A percentile compares a stretch with the other conserved stretches of the same genome.
Conservation (phyloP, 345 rosid species). For the Combretum micranthum region DNA sequence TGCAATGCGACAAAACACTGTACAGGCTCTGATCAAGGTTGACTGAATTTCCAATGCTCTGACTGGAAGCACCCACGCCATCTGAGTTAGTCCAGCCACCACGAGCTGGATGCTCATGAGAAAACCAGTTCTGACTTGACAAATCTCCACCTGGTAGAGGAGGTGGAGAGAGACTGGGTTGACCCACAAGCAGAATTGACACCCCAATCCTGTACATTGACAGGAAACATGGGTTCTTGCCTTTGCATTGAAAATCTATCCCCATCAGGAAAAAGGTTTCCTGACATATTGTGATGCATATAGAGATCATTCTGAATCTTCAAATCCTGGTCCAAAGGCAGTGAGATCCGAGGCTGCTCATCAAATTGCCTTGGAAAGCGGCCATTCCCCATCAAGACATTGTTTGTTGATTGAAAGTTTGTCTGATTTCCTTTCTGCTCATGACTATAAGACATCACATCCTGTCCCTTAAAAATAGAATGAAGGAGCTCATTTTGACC, state of each 20-base stretch:
- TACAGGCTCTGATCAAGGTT: slow-evolving; percentile 68
- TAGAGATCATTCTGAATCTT: slow-evolving; percentile 49
- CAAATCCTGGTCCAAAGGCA: slow-evolving; percentile 40
- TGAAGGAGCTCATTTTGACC: slow-evolving; percentile 78
- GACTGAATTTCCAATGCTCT: slow-evolving; percentile 30
- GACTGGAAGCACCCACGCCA: slow-evolving; percentile 36
- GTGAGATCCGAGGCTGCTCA: slow-evolving; percentile 43
- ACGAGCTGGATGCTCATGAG: slow-evolving; percentile 47
- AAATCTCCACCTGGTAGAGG: slow-evolving; percentile 40
- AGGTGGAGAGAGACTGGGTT: slow-evolving; percentile 28
- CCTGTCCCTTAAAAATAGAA: slow-evolving; percentile 66
- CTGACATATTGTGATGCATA: slow-evolving; percentile 48
- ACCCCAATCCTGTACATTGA: slow-evolving; percentile 53
- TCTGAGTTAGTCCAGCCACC: slow-evolving; percentile 54
- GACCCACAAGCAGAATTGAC: slow-evolving; percentile 39
- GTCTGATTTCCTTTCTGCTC: slow-evolving; percentile 50
- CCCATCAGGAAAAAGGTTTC: slow-evolving; percentile 38
- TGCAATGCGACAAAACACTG: slow-evolving; percentile 63
- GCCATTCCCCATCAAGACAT: slow-evolving; percentile 37
- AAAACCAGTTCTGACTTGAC: slow-evolving; percentile 58
- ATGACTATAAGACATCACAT: slow-evolving; percentile 29
- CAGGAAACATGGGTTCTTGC: slow-evolving; percentile 35
- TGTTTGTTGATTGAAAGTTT: slow-evolving; percentile 50
- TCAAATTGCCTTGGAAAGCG: slow-evolving; percentile 53
- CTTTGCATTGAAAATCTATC: slow-evolving; percentile 56